These are phyloP conservation scores for Ceratobasidium sp. DNA, from an alignment of 1,284 basidiomycete genomes.

Conservation along the genomic window DNA sequence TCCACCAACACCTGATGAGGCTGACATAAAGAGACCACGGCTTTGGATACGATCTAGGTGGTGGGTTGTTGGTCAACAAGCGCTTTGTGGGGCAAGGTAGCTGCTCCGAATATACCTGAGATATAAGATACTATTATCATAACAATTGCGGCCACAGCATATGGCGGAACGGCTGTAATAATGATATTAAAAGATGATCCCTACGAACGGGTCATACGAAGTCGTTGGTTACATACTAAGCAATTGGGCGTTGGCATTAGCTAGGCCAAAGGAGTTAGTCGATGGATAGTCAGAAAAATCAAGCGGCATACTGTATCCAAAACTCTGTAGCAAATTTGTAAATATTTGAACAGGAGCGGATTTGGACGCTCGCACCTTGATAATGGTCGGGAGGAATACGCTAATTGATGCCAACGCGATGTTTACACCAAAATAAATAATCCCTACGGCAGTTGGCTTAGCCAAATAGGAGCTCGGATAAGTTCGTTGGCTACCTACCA, in stretches of 20 bases:
- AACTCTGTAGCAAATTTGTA: constrained; percentile 53
- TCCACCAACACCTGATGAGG: constrained; percentile 60
- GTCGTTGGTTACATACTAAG: constrained; percentile 53
- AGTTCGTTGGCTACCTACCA: background rate
- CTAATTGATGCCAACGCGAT: constrained; percentile 77
- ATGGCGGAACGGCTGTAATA: constrained; percentile 71
- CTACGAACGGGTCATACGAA: constrained; percentile 27
- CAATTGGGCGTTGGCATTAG: constrained; percentile 64
- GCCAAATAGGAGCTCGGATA: background rate
- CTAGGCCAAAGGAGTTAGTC: constrained; percentile 49
- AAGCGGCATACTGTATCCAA: constrained; percentile 61
- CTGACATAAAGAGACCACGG: constrained; percentile 67
- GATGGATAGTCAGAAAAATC: constrained; percentile 8
- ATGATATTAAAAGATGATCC: constrained; percentile 50
- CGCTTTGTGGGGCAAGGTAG: background rate
- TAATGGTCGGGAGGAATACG: constrained; percentile 85
- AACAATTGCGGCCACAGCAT: constrained; percentile 72
- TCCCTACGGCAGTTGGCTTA: constrained; percentile 50
- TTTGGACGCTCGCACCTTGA: constrained; percentile 53
- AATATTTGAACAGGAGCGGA: background rate
- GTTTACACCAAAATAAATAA: constrained; percentile 82
- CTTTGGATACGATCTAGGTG: constrained; percentile 66
- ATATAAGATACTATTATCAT: constrained; percentile 67
- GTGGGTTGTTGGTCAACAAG: background rate
- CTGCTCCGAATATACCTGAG: constrained; percentile 54